Base-by-base conservation (phyloP, 1,139 yeast genomes). In the Protomyces inundatus region DNA sequence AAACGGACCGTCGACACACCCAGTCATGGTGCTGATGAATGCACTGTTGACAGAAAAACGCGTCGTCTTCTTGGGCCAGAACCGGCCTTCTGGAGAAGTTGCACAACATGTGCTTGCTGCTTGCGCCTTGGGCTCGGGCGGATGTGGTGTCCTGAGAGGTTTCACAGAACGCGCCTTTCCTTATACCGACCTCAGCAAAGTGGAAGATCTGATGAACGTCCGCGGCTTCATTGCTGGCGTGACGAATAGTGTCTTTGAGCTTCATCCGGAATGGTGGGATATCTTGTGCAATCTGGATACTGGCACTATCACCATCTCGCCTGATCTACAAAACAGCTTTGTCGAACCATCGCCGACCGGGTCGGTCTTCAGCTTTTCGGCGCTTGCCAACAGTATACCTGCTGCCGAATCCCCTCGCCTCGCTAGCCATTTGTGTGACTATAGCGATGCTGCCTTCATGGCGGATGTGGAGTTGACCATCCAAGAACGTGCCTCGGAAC, bases 211-310 rank as follows among this genome's bases (percentile, higher is more conserved):
- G 68, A 14, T 51, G 79, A 81, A 66, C 84, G 60, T 52, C 14
- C 40, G 55, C 30, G 83, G 84, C 34, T 84, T 75, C 72, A 77
- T 84, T 70, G 88, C 88, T 3, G 88, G 88, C 9, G 85, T 86
- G 57, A 84, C 84, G 68, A 84, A 85, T 72, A 87, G 87, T 10
- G 84, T 86, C 64, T 84, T 84, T 75, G 83, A 82, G 67, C 72
- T 72, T 60, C 85, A 83, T 69, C 84, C 84, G 51, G 77, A 77
- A 10, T 76, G 80, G 77, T 84, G 87, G 86, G 88, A 84, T 70
- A 73, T 84, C 30, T 72, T 84, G 61, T 81, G 83, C 67, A 87
- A 84, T 70, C 73, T 84, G 66, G 87, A 84, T 68, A 69, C 73
- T 34, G 68, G 71, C 73, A 60, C 81, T 75, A 71, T 84, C 80